Base-by-base conservation (phyloP, 371 early-diverging fungal genomes). In the Chytridium lagenaria region DNA sequence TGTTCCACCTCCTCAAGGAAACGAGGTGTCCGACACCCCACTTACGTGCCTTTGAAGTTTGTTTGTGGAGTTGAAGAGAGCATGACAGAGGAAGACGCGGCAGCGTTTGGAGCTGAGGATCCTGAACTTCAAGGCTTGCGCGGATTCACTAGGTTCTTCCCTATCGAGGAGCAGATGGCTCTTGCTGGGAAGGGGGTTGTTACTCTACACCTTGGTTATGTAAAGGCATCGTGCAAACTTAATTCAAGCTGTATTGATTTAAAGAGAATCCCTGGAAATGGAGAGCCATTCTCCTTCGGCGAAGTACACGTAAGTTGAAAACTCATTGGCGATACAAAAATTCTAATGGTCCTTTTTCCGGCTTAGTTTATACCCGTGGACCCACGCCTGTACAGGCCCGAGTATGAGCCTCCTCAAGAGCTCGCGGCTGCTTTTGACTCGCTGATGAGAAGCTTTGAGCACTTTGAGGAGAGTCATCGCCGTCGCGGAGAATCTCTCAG, bases 321-420 rank as follows among this genome's bases (percentile, higher is more conserved):
- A 22, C 33, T 50, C 12, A 5, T 16, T 5, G 19, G 1, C 22
- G 38, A 10, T 49, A 50, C 50, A 61, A 12, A 40, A 36, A 15
- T 67, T 30, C 50, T 36, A 34, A 55, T 72, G n/a, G 50, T 31
- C 55, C 36, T 26, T 39, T 5, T 23, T 64, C 33, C 36, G 19
- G 49, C 19, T 40, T 44, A 76, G 77, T 76, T 76, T 37, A 64
- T 76, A 28, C 77, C 77, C 3, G 77, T 76, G 15, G 73, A 76
- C 55, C 72, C 77, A 30, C 36, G 55, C 26, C 38, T 72, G 55
- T 76, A 76, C 66, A n/a, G 66, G 3, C 72, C 72, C n/a, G 77
- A 76, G 16, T 76, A 72, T 55, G 69, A 51, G 12, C 68, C 68
- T 12, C 52, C 77, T 1, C 26, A 12, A 3, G 69, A 76, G 22